Evolutionary conservation across 179 eudicot genomes (phyloP).

Genomic region (Patellifolia procumbens): DNA sequence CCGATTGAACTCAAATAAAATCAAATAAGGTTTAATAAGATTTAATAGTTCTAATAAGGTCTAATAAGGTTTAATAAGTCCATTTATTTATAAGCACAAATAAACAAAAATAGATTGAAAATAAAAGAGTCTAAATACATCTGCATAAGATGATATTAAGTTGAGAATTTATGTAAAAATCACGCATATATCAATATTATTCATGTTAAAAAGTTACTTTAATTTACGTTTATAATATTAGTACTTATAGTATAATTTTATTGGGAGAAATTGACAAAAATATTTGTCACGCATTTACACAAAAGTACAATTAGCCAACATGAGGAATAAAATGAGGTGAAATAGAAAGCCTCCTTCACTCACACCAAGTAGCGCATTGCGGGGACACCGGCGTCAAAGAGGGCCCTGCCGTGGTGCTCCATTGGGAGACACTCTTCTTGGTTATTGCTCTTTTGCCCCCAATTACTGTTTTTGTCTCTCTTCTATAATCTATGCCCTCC

Average conservation of each 20-base stretch:
- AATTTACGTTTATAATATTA: too few relatives aligned
- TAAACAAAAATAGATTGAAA: too few relatives aligned
- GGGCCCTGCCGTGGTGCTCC: constrained; percentile 53
- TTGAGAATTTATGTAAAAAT: too few relatives aligned
- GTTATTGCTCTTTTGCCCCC: constrained; percentile 28
- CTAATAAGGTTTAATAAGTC: too few relatives aligned
- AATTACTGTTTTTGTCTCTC: constrained; percentile 11
- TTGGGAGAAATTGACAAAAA: not conserved
- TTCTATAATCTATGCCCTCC: constrained; percentile 18
- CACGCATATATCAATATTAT: too few relatives aligned
- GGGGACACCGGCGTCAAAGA: constrained; percentile 83
- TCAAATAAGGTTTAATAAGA: too few relatives aligned
- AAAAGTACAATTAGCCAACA: constrained; percentile 21
- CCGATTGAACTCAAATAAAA: too few relatives aligned
- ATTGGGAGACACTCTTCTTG: constrained; percentile 65
- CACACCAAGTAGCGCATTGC: constrained; percentile 36
- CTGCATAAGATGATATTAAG: too few relatives aligned
- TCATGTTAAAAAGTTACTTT: too few relatives aligned
- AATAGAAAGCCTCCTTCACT: not conserved
- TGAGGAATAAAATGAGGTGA: constrained; percentile 5
- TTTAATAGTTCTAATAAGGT: too few relatives aligned
- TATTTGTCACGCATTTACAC: constrained; percentile 25
- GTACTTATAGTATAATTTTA: not conserved
- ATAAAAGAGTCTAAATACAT: too few relatives aligned
- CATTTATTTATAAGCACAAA: too few relatives aligned